Evolutionary conservation across 768 basidiomycete genomes (phyloP), one percentile per base, ranked within the genome.

Genomic region (Tricholoma sp.): DNA sequence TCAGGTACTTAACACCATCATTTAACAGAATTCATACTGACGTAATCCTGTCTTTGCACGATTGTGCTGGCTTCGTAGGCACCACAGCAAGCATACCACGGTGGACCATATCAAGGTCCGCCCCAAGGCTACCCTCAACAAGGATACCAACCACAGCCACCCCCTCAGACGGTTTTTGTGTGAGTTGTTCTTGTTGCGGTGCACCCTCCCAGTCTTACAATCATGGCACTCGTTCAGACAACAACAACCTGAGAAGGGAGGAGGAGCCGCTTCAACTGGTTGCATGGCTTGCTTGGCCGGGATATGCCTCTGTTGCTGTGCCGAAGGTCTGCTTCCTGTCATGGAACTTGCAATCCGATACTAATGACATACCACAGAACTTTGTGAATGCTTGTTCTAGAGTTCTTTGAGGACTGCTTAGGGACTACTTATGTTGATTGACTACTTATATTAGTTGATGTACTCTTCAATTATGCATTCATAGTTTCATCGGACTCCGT

Each of bases 121-220:
- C 72, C 72, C 41, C 71, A 70, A 59, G 72, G 72, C 6, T 73
- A 76, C 51, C 74, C 77, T 34, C 76, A 77, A 63, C 77, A 86
- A 60, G 85, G 84, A 15, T 84, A 83, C 61, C 77, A 74, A 45
- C 71, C 75, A 9, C 74, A 79, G 53, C 76, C 74, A 12, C 66
- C 59, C n/a, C 90, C 91, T 15, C 89, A 92, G 68, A 84, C 86
- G 0, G 84, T 92, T 52, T 88, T 89, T 65, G 87, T 91, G 89
- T 91, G 65, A 61, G 88, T 78, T 34, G 32, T 44, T 50, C 36
- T 41, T 42, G 18, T 50, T 15, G 3, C 42, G 12, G 29, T 49
- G 11, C 11, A 31, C n/a, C 24, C 24, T 24, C 37, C 17, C 9
- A 48, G 12, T 18, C n/a, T 29, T 7, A 50, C 29, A 17, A 39